Evolutionary conservation across 2,329 filamentous ascomycete species (phyloP).

Genomic region (Fusarium phyllophilum): DNA sequence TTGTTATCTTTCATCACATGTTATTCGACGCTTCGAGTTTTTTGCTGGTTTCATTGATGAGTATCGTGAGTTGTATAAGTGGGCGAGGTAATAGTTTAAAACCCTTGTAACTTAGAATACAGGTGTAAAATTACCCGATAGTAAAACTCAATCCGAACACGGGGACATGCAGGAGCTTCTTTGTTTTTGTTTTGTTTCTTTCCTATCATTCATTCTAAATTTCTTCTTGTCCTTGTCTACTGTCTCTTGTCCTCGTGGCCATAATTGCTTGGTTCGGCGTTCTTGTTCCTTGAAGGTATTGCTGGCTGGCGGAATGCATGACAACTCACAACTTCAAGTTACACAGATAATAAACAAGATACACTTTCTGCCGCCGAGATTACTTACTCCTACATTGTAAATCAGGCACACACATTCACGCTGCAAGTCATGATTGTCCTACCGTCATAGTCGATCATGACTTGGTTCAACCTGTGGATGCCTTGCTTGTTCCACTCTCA

Average conservation of each 20-base stretch:
- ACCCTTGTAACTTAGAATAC: slow-evolving; percentile 4
- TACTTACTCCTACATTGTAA: not conserved
- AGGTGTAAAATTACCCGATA: slow-evolving; percentile 7
- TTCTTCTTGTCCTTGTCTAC: not conserved
- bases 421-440: slow-evolving; percentile 34
- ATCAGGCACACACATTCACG: not conserved
- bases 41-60: slow-evolving; percentile 10
- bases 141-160: slow-evolving; percentile 27
- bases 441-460: slow-evolving; percentile 26
- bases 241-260: slow-evolving; percentile 30
- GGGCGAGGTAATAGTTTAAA: not conserved
- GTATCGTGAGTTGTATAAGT: not conserved
- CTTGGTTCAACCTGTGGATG: slow-evolving; percentile 22
- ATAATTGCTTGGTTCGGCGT: slow-evolving; percentile 31
- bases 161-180: slow-evolving; percentile 8
- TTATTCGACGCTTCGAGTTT: not conserved
- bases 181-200: slow-evolving; percentile 2
- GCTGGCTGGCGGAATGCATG: slow-evolving; percentile 41
- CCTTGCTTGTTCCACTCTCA: slow-evolving; percentile 20
- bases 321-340: slow-evolving; percentile 42
- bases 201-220: not conserved
- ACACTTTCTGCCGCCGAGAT: not conserved
- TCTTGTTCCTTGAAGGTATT: not conserved
- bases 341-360: slow-evolving; percentile 22
- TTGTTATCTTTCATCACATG: slow-evolving; percentile 2